phyloP scores from a whole-genome alignment of 805 yeast genomes.

The Hanseniaspora hatyaiensis region DNA sequence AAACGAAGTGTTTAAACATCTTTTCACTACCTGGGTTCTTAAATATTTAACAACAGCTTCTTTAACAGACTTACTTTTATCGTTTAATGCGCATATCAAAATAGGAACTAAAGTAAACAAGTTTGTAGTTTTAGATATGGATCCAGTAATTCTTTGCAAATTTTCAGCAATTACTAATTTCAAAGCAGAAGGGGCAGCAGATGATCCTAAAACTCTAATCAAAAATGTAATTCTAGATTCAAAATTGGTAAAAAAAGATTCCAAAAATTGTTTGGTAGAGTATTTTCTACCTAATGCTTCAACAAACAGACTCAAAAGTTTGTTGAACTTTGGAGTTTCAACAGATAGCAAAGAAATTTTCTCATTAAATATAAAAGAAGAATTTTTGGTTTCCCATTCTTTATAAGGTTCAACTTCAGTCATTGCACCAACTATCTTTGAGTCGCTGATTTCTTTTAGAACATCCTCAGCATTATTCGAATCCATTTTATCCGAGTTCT shows the following conservation, averaged over 20 bases:
- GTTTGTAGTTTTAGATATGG: slow-evolving; percentile 31
- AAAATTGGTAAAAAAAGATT: slow-evolving; percentile 30
- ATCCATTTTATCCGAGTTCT: slow-evolving; percentile 19
- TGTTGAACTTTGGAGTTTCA: slow-evolving; percentile 32
- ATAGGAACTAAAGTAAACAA: slow-evolving; percentile 50
- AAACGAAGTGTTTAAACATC: slow-evolving; percentile 32
- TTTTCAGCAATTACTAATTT: slow-evolving; percentile 40
- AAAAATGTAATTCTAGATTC: slow-evolving; percentile 47
- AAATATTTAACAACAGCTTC: slow-evolving; percentile 30
- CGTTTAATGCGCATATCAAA: slow-evolving; percentile 43
- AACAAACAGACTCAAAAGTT: slow-evolving; percentile 35
- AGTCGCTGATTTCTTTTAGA: slow-evolving; percentile 26
- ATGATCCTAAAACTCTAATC: slow-evolving; percentile 44
- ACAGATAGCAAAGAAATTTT: slow-evolving; percentile 29
- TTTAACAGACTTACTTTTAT: slow-evolving; percentile 42
- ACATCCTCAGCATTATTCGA: slow-evolving; percentile 26
- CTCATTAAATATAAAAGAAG: slow-evolving; percentile 24
- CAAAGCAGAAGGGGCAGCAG: slow-evolving; percentile 46
- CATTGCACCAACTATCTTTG: slow-evolving; percentile 24
- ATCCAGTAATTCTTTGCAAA: slow-evolving; percentile 29
- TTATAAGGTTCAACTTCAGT: slow-evolving; percentile 24
- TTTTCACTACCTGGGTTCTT: slow-evolving; percentile 31
- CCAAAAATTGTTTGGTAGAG: slow-evolving; percentile 28
- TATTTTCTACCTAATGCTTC: slow-evolving; percentile 34
- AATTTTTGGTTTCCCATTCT: slow-evolving; percentile 26